Base-by-base conservation (phyloP, 495 filamentous ascomycete species). In the Sabuloglossum arenarium region DNA sequence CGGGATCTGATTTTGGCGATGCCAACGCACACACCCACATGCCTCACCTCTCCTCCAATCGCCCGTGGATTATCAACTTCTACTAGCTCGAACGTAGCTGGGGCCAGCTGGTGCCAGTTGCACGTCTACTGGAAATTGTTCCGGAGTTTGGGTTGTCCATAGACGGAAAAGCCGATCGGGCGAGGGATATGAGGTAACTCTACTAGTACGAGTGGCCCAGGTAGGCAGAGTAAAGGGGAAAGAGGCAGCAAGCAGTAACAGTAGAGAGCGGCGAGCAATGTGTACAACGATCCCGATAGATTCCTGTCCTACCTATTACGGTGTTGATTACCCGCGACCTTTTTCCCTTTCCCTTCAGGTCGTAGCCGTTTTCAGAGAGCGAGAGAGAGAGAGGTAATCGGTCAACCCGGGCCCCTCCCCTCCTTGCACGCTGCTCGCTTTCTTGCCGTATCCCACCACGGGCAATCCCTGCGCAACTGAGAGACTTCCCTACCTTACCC, bases 381-480 rank as follows among this genome's bases (percentile, higher is more conserved):
- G n/a, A n/a, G n/a, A n/a, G n/a, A n/a, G n/a, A n/a, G n/a, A n/a
- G 34, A 16, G 34, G 34, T 39, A 9, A 39, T 39, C 34, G 34
- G 34, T 39, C 6, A 39, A 39, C 34, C 34, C 34, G 21, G 25
- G 21, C 11, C 6, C 25, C 45, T 14, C 6, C 25, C 45, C 42
- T 49, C 45, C 45, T 49, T 49, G 45, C 45, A n/a, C 45, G 45
- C 45, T 49, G 45, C 45, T 49, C 45, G 9, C 45, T 49, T 49
- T 49, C 14, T 49, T 25, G 45, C 45, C 45, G 45, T 46, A 46
- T 23, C 42, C 42, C 21, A 46, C 21, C 42, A n/a, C 42, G 21
- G 16, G 3, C 42, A 5, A 28, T 28, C 45, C 45, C 45, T 49
- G 21, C 21, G 25, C 21, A n/a, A n/a, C n/a, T n/a, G n/a, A n/a